Percentiles rank a stretch among this genome's conserved stretches.
These are phyloP conservation scores for Citrus mangshanensis DNA, from an alignment of 345 rosid species.

Conservation along the genomic window DNA sequence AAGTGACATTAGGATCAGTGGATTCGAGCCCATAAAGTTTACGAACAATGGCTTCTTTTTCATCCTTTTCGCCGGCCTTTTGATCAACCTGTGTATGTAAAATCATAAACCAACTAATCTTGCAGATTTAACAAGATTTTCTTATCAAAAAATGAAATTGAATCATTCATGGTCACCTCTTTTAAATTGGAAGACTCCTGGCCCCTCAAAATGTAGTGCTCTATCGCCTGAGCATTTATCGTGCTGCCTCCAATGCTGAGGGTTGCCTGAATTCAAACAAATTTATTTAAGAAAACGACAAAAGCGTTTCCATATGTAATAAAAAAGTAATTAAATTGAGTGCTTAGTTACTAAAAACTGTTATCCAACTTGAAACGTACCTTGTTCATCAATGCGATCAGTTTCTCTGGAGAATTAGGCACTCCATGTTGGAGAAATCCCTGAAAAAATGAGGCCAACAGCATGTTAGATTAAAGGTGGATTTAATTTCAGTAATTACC, in stretches of 20 bases:
- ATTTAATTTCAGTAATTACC: no score
- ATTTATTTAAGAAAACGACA: neutral
- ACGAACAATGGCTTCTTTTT: slow-evolving; percentile 54
- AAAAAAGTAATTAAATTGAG: neutral
- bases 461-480: neutral
- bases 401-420: slow-evolving; percentile 69
- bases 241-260: slow-evolving; percentile 80
- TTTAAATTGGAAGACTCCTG: slow-evolving; percentile 38
- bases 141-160: no score
- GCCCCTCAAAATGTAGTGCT: slow-evolving; percentile 70
- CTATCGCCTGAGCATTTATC: slow-evolving; percentile 76
- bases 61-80: slow-evolving; percentile 41
- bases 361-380: slow-evolving; percentile 19
- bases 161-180: slow-evolving; percentile 37
- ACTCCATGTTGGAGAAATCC: slow-evolving; percentile 89
- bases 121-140: neutral
- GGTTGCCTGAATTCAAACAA: slow-evolving; percentile 50
- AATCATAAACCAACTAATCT: neutral
- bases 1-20: slow-evolving; percentile 67
- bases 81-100: slow-evolving; percentile 19
- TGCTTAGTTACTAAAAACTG: neutral
- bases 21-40: slow-evolving; percentile 62
- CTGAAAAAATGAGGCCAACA: slow-evolving; percentile 27
- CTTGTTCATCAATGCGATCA: slow-evolving; percentile 61
- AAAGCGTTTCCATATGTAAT: neutral